Evolutionary conservation across 768 basidiomycete species (phyloP).

Genomic region (Rossbeevera mucosa): DNA sequence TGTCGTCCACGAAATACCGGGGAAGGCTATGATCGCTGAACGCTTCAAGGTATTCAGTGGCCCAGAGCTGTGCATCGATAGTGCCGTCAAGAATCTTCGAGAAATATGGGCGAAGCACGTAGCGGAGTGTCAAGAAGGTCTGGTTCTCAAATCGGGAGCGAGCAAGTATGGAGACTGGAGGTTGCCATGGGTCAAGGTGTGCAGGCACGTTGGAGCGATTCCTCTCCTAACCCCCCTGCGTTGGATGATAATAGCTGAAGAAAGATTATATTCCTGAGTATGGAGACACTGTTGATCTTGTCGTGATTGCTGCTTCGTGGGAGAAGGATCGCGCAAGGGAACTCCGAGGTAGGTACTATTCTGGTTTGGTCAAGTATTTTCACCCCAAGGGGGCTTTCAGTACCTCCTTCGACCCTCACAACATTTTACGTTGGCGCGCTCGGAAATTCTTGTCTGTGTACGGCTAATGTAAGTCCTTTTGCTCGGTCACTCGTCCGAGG

Average conservation of each 20-base stretch:
- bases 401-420: slow-evolving; percentile 65
- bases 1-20: slow-evolving; percentile 48
- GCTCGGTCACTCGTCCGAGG: background rate
- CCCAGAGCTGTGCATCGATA: slow-evolving; percentile 5
- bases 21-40: slow-evolving; percentile 61
- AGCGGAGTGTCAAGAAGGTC: slow-evolving; percentile 56
- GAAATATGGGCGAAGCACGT: slow-evolving; percentile 48
- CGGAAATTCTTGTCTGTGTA: slow-evolving; percentile 43
- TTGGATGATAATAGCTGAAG: slow-evolving; percentile 47
- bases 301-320: slow-evolving; percentile 74
- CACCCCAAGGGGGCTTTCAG: slow-evolving; percentile 33
- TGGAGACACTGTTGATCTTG: slow-evolving; percentile 78
- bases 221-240: slow-evolving; percentile 1
- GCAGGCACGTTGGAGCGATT: slow-evolving; percentile 6
- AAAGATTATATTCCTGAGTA: slow-evolving; percentile 84
- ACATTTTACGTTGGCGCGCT: slow-evolving; percentile 77
- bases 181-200: slow-evolving; percentile 77
- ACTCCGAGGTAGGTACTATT: slow-evolving; percentile 52
- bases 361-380: background rate
- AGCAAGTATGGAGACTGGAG: slow-evolving; percentile 61
- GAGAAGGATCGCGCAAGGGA: slow-evolving; percentile 74
- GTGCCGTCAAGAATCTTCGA: slow-evolving; percentile 30
- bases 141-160: slow-evolving; percentile 73
- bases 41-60: slow-evolving; percentile 40
- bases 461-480: slow-evolving; percentile 34